Percentiles rank a stretch among this genome's conserved stretches.
Conservation (phyloP, 2,329 filamentous ascomycete genomes). For the Cladophialophora chaetospira region DNA sequence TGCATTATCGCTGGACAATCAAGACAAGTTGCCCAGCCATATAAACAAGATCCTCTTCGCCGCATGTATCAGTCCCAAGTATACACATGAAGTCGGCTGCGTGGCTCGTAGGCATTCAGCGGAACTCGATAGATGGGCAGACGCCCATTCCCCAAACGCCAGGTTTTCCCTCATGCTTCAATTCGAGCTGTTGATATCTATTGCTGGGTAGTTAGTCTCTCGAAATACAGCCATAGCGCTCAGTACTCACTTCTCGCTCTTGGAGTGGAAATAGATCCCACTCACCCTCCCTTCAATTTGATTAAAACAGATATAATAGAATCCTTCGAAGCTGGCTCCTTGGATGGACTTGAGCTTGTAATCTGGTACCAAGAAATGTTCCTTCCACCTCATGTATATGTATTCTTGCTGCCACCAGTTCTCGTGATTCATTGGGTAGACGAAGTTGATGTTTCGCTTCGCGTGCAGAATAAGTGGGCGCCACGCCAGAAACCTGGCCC, state of each 20-base stretch:
- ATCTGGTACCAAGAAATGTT: conserved; percentile 94
- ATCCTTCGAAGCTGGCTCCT: conserved; percentile 95
- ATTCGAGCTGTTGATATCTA: conserved; percentile 88
- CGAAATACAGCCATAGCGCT: background rate
- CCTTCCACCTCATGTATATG: conserved; percentile 99
- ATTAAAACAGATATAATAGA: conserved; percentile 99
- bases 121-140: conserved; percentile 82
- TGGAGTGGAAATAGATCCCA: conserved; percentile 96
- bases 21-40: background rate
- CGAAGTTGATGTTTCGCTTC: conserved; percentile 41
- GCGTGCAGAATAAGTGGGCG: conserved; percentile 70
- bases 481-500: conserved; percentile 87
- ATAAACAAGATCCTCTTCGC: background rate
- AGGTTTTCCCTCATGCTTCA: conserved; percentile 82
- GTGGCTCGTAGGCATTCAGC: conserved; percentile 15
- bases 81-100: conserved; percentile 7
- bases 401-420: conserved; percentile 70
- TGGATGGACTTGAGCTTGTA: conserved; percentile 88
- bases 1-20: background rate
- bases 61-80: background rate
- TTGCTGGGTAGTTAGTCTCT: conserved; percentile 32
- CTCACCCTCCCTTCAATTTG: conserved; percentile 82
- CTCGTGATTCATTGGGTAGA: conserved; percentile 46
- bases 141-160: conserved; percentile 81
- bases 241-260: conserved; percentile 85